Evolutionary conservation across 2,329 filamentous ascomycete species (phyloP).

Genomic region (Graphium sp.): DNA sequence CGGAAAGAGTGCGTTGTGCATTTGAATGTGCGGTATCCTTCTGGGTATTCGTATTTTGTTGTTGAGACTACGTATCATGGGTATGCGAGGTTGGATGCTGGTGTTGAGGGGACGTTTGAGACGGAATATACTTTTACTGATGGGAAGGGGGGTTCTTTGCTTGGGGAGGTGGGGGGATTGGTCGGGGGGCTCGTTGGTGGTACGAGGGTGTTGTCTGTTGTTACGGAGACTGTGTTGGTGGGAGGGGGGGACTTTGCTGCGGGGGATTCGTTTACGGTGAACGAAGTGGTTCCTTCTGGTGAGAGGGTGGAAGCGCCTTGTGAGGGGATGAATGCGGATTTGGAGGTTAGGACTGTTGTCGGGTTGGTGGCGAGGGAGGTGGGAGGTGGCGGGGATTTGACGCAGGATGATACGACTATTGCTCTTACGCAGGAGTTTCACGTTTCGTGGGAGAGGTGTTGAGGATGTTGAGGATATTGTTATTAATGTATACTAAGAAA

Average conservation of each 20-base stretch:
- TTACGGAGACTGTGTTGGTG: neutral
- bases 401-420: constrained; percentile 3
- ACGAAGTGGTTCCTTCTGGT: neutral
- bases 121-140: constrained; percentile 2
- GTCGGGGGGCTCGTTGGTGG: constrained; percentile 1
- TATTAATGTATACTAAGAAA: no score
- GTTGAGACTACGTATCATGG: constrained; percentile 4
- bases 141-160: no score
- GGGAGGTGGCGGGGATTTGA: neutral
- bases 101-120: constrained; percentile 3
- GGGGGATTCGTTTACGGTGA: constrained; percentile 2
- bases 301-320: constrained; percentile 1
- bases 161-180: neutral
- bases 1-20: constrained; percentile 4
- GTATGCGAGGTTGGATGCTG: constrained; percentile 3
- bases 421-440: constrained; percentile 3
- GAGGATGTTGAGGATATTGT: no score
- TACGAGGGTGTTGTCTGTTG: constrained; percentile 1
- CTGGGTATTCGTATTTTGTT: constrained; percentile 3
- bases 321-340: constrained; percentile 2
- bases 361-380: neutral
- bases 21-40: constrained; percentile 4
- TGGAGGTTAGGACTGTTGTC: constrained; percentile 2
- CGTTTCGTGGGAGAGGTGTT: constrained; percentile 4
- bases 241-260: constrained; percentile 1